These are phyloP conservation scores for Lentinula guzmanii DNA, from an alignment of 768 basidiomycete genomes.

Conservation along the genomic window DNA sequence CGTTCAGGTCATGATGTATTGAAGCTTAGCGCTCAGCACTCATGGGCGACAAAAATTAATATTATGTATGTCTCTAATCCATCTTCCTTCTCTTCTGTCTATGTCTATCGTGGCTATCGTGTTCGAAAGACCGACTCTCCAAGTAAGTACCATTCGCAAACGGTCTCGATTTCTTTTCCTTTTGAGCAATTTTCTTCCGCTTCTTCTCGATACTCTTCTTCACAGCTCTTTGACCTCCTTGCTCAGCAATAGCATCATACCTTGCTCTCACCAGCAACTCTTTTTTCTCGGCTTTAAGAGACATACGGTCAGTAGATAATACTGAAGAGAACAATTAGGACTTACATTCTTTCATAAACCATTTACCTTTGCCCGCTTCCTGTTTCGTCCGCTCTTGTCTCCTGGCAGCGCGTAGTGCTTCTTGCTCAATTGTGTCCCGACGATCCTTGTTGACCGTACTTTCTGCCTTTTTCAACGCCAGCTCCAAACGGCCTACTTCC, in stretches of 20 bases:
- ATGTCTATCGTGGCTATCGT: neutral
- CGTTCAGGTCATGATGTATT: neutral
- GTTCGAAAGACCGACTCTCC: neutral
- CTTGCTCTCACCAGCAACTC: constrained; percentile 66
- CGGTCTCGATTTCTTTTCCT: constrained; percentile 84
- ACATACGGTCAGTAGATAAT: constrained; percentile 1
- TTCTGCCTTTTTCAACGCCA: constrained; percentile 69
- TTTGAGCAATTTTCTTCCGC: constrained; percentile 79
- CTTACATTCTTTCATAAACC: constrained; percentile 83
- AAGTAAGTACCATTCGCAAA: constrained; percentile 21
- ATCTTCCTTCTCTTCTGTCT: neutral
- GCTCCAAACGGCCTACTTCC: constrained; percentile 68
- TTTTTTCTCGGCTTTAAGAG: constrained; percentile 65
- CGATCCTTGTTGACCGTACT: constrained; percentile 71
- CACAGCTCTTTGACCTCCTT: constrained; percentile 76
- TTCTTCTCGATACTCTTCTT: constrained; percentile 88
- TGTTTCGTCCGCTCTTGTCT: constrained; percentile 63
- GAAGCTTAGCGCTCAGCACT: neutral
- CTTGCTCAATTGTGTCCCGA: constrained; percentile 62
- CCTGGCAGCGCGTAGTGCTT: constrained; percentile 50
- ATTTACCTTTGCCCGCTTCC: constrained; percentile 70
- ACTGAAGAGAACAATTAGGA: constrained; percentile 2
- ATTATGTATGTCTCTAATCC: neutral
- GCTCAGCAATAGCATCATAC: constrained; percentile 70
- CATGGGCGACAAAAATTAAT: neutral